Evolutionary conservation across 2,329 filamentous ascomycete genomes (phyloP).

Genomic region (Thelonectria blattea): DNA sequence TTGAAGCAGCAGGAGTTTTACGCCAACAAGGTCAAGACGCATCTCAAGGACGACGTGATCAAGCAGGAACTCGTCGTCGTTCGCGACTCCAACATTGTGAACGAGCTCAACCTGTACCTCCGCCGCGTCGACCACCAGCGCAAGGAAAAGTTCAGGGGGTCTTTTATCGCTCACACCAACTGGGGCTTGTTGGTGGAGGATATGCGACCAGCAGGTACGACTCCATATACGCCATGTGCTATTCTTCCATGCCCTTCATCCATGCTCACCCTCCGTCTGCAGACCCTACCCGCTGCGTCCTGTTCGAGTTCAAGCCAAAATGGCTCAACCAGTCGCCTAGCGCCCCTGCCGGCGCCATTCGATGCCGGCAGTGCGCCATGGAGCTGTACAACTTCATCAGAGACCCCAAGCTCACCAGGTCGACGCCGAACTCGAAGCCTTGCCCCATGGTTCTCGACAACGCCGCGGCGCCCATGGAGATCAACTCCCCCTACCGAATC

Average conservation of each 20-base stretch:
- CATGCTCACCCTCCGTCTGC: conserved; percentile 12
- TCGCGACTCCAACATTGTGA: conserved; percentile 44
- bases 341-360: conserved; percentile 65
- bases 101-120: conserved; percentile 60
- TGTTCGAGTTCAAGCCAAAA: conserved; percentile 84
- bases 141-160: conserved; percentile 55
- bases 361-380: conserved; percentile 78
- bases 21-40: conserved; percentile 42
- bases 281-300: conserved; percentile 41
- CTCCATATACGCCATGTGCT: neutral
- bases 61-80: conserved; percentile 48
- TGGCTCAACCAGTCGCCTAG: conserved; percentile 80
- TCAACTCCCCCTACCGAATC: conserved; percentile 51
- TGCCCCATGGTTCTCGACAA: conserved; percentile 72
- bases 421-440: conserved; percentile 52
- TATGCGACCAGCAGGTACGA: conserved; percentile 58
- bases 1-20: conserved; percentile 47
- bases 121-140: conserved; percentile 53
- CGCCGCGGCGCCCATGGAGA: conserved; percentile 51
- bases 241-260: neutral
- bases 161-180: conserved; percentile 59
- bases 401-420: conserved; percentile 42
- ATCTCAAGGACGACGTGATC: conserved; percentile 44
- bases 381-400: conserved; percentile 46
- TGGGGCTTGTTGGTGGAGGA: conserved; percentile 76